These are phyloP conservation scores for Metschnikowia amazonensis DNA, from an alignment of 805 yeast species.

Conservation along the genomic window DNA sequence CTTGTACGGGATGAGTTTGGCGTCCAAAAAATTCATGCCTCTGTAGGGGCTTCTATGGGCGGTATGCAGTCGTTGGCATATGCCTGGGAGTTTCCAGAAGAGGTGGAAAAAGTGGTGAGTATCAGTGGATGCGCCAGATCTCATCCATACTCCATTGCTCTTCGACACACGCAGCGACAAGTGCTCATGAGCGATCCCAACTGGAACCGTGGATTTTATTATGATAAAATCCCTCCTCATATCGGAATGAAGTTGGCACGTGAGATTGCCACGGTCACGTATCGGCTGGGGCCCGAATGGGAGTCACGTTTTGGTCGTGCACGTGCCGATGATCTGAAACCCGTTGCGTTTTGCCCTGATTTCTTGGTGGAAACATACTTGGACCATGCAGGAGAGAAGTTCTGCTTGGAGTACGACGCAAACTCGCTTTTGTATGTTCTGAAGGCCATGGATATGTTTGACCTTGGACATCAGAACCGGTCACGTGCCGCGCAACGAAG, in stretches of 20 bases:
- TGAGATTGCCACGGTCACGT: constrained; percentile 90
- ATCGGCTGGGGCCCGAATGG: constrained; percentile 97
- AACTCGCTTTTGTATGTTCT: constrained; percentile 83
- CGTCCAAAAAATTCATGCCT: constrained; percentile 63
- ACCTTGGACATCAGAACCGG: constrained; percentile 55
- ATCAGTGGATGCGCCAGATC: constrained; percentile 92
- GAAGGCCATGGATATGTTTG: constrained; percentile 94
- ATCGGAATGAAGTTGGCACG: constrained; percentile 92
- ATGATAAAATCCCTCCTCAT: constrained; percentile 80
- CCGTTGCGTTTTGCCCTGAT: constrained; percentile 91
- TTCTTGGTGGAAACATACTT: constrained; percentile 87
- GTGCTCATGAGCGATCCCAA: constrained; percentile 92
- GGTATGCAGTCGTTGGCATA: constrained; percentile 96
- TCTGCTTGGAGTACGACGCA: constrained; percentile 86
- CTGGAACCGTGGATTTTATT: constrained; percentile 89
- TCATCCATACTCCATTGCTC: constrained; percentile 90
- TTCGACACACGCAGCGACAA: constrained; percentile 90
- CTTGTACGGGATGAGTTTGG: constrained; percentile 61
- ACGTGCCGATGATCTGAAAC: constrained; percentile 70
- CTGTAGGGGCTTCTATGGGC: constrained; percentile 94
- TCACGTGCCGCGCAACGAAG: constrained; percentile 42
- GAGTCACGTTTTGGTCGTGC: constrained; percentile 87
- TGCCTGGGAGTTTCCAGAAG: constrained; percentile 77
- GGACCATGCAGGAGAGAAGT: constrained; percentile 94
- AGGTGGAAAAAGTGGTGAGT: constrained; percentile 68